Conservation (phyloP, 108 stramenopile species). For the Cyclotella kingstonii region DNA sequence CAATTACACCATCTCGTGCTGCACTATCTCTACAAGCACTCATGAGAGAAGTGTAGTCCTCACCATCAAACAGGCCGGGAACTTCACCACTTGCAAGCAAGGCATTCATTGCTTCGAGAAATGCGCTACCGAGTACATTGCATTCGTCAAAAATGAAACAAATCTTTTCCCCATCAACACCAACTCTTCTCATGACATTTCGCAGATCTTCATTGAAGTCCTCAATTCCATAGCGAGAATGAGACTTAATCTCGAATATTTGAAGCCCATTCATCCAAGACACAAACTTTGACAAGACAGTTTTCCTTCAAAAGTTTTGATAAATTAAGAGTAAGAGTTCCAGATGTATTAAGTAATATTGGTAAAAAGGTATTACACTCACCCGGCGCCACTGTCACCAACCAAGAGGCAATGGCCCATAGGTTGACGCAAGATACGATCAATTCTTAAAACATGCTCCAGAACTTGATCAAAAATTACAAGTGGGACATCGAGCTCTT, state of each 20-base stretch:
- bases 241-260: slow-evolving; percentile 94
- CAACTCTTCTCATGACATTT: slow-evolving; percentile 89
- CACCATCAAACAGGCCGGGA: slow-evolving; percentile 99
- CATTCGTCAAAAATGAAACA: slow-evolving; percentile 99
- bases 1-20: slow-evolving; percentile 76
- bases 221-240: slow-evolving; percentile 88
- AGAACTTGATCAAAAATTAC: slow-evolving; percentile 98
- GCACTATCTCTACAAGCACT: slow-evolving; percentile 87
- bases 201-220: slow-evolving; percentile 97
- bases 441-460: slow-evolving; percentile 88
- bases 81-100: slow-evolving; percentile 98
- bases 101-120: slow-evolving; percentile 99
- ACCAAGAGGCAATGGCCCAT: slow-evolving; percentile 91
- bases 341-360: neutral
- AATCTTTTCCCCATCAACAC: slow-evolving; percentile 95
- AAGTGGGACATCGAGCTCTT: slow-evolving; percentile 95
- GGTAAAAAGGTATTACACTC: too few species aligned
- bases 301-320: slow-evolving; percentile 21
- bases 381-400: slow-evolving; percentile 96
- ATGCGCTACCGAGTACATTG: slow-evolving; percentile 89
- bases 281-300: slow-evolving; percentile 80
- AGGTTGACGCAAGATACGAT: slow-evolving; percentile 85
- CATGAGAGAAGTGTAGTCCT: slow-evolving; percentile 93
- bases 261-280: slow-evolving; percentile 98
- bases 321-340: slow-evolving; percentile 5